Base-by-base conservation (phyloP, 305 asterid genomes). In the Fraxinus latifolia region DNA sequence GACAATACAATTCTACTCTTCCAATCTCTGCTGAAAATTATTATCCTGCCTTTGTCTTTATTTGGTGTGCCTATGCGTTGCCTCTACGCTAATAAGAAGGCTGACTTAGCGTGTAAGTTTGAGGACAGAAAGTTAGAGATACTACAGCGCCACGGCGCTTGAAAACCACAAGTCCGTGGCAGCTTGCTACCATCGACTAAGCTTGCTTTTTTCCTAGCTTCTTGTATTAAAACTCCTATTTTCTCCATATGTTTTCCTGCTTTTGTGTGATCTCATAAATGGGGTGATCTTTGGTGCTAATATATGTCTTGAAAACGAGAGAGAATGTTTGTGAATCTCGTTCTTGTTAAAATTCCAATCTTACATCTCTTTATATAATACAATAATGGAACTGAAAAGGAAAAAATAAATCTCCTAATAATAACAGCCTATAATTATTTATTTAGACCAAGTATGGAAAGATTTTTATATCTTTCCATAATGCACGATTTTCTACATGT, bases 141-240 rank as follows among this genome's bases (percentile, higher is more conserved):
- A 33, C 74, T 27, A 9, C 12, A 27, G 25, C 32, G 6, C 3
- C 74, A 67, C 3, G 8, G n/a, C 0, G 37, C 19, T 9, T 27
- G 19, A 27, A 67, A 19, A 27, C 15, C 8, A 12, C 32, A 25
- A 67, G 34, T 67, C 34, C 7, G 19, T 27, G 74, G 31, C 74
- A 67, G 5, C 31, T 3, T 27, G 37, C 74, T 67, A 9, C 74
- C 32, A 19, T 62, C 32, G 19, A 73, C 36, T 25, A 67, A 32
- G 53, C 71, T 7, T 82, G 55, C 74, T 33, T 53, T 68, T 27
- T 55, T 37, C 39, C 55, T 9, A 27, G 23, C 55, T 82, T 71
- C 83, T 79, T 33, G 70, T 42, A 71, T 37, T 33, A n/a, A 70
- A 50, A 75, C 31, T 78, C 53, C 76, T 44, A 62, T 32, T 62